Evolutionary conservation across 768 basidiomycete genomes (phyloP), one percentile per base, ranked within the genome.

Genomic region (Cubamyces lactineus): DNA sequence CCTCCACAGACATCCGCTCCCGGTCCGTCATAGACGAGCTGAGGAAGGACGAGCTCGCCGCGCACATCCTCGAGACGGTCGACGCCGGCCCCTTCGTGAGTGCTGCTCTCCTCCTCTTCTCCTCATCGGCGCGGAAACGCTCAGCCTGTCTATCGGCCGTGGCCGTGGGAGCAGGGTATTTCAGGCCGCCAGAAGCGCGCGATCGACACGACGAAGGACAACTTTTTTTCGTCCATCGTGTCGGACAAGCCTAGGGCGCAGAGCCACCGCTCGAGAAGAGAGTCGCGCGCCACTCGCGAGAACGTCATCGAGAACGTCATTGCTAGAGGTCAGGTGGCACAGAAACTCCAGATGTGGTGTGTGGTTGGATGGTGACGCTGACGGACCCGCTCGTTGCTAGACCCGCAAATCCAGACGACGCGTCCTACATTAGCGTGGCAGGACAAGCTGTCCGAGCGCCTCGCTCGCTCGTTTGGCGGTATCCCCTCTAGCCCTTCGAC

Each of bases 81-180:
- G 89, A 93, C 68, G 80, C 82, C 42, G 90, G 91, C 16, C 91
- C 91, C 62, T 94, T 92, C 72, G 92, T 91, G 57, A 55, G 86
- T 73, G 28, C 21, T 13, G n/a, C n/a, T 17, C 59, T 28, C 60
- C 34, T 24, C 28, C 12, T 42, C 23, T 13, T 17, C 59, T 28
- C 60, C 34, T 24, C 28, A 15, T 42, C 23, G 12, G 43, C 39
- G 28, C 28, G 7, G 28, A 7, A 28, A 28, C 28, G 49, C 40
- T 48, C 46, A 24, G 28, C 40, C 66, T 49, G 42, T 42, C 23
- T 21, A 23, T 16, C 30, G 53, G 45, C 21, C 39, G 24, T 45
- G 23, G 15, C 19, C n/a, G n/a, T 9, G 12, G 13, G 13, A 2
- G 11, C 64, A 91, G 89, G 89, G 89, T 43, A 85, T 86, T 38